Percentiles rank a stretch among this genome's conserved stretches.
These are phyloP conservation scores for Malania oleifera DNA, from an alignment of 164 flowering plant genomes.

Conservation along the genomic window DNA sequence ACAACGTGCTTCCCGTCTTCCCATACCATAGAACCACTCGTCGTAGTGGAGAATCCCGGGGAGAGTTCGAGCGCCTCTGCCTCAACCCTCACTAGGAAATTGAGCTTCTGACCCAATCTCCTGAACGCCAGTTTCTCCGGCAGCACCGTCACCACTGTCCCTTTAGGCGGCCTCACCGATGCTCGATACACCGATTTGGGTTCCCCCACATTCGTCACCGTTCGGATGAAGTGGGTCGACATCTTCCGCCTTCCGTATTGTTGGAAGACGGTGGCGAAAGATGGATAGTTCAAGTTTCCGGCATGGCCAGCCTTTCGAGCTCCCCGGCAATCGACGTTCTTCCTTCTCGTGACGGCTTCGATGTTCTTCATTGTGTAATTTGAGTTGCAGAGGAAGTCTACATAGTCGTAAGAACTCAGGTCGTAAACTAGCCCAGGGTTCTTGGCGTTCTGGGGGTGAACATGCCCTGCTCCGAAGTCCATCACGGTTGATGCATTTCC, in stretches of 20 bases:
- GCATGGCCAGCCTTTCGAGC: conserved; percentile 60
- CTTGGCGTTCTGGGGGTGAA: conserved; percentile 80
- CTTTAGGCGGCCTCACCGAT: conserved; percentile 44
- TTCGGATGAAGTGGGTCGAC: conserved; percentile 74
- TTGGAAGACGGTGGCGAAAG: conserved; percentile 63
- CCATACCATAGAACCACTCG: conserved; percentile 67
- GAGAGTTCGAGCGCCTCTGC: conserved; percentile 43
- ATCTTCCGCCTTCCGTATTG: conserved; percentile 51
- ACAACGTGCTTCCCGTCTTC: conserved; percentile 79
- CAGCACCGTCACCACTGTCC: conserved; percentile 55
- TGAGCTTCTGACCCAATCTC: conserved; percentile 69
- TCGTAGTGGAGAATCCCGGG: conserved; percentile 48
- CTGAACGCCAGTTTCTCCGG: conserved; percentile 63
- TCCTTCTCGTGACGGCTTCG: conserved; percentile 45
- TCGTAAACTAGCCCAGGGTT: conserved; percentile 88
- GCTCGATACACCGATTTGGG: conserved; percentile 51
- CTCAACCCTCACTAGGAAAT: conserved; percentile 59
- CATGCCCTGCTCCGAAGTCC: conserved; percentile 90
- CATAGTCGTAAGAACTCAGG: conserved; percentile 46
- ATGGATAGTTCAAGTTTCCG: conserved; percentile 89
- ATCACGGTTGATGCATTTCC: conserved; percentile 66
- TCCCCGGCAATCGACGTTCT: conserved; percentile 50
- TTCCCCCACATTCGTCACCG: conserved; percentile 80
- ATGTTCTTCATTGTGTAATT: conserved; percentile 64
- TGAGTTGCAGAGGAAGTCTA: conserved; percentile 79